Evolutionary conservation across 164 flowering plant species (phyloP), one percentile per base, ranked within the genome.

Genomic region (Vitis rotundifolia): DNA sequence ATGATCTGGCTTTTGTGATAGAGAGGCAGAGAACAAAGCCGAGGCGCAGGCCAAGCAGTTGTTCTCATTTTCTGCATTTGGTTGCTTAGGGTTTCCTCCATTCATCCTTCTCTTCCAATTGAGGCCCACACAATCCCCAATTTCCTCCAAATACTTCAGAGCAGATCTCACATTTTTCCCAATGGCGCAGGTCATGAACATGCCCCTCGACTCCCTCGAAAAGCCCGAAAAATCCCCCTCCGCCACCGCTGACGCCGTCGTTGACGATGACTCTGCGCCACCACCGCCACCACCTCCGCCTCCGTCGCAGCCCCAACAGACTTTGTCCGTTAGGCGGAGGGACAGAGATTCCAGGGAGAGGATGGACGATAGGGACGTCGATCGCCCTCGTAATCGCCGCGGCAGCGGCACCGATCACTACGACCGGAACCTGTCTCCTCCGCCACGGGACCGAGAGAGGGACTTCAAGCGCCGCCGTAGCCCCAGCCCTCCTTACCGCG

Each of bases 391-490:
- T 11, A 19, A 19, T 11, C 61, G 61, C 44, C 61, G 26, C 61
- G 37, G 44, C 11, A 19, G 61, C 44, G 44, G 44, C 44, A 5
- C 44, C 37, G 61, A 59, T 59, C 1, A 8, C 13, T 59, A 59
- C 28, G 61, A 59, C 28, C 61, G 61, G 2, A 59, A 59, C 44
- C 2, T 10, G 14, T 59, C 61, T 11, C 61, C 61, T 3, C 61
- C 61, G 61, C 61, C 37, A 8, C 11, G 37, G 37, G 31, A 22
- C 14, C 28, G 61, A 11, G 61, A 59, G 14, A 59, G 61, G 26
- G 61, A 59, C 28, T 59, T 19, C 61, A 59, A 59, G 61, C 61
- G 61, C 44, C 61, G 61, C 37, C 61, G 61, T 37, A 59, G 61
- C 37, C 61, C 61, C 13, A 59, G 61, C 61, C 61, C 61, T 22